Percentiles rank a stretch among this genome's conserved stretches.
These are phyloP conservation scores for Syzygium aromaticum DNA, from an alignment of 345 rosid species.

Conservation along the genomic window DNA sequence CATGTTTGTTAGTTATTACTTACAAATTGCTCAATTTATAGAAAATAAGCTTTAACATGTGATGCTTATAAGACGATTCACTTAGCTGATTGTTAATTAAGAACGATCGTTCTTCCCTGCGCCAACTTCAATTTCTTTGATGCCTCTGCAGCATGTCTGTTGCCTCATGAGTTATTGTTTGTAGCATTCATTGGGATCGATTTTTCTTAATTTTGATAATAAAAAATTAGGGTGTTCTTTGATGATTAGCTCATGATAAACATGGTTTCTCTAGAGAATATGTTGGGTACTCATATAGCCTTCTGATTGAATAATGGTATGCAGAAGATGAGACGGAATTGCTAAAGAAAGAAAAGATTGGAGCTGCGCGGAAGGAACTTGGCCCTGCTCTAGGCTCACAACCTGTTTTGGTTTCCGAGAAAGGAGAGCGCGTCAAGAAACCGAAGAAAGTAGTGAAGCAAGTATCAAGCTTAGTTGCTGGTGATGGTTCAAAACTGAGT, in stretches of 20 bases:
- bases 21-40: background rate
- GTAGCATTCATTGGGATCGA: background rate
- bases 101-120: background rate
- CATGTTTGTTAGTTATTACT: background rate
- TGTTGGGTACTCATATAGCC: background rate
- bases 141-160: background rate
- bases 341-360: conserved; percentile 65
- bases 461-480: conserved; percentile 20
- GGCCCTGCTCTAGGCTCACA: conserved; percentile 33
- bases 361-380: conserved; percentile 26
- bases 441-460: conserved; percentile 31
- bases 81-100: background rate
- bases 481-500: conserved; percentile 35
- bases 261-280: background rate
- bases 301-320: background rate
- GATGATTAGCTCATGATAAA: background rate
- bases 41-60: background rate
- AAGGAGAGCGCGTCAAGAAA: conserved; percentile 44
- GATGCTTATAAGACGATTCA: background rate
- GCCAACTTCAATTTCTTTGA: background rate
- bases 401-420: conserved; percentile 31
- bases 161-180: background rate
- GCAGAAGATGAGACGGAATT: conserved; percentile 64
- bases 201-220: background rate
- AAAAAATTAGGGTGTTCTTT: background rate